Evolutionary conservation across 1,284 basidiomycete genomes (phyloP), one percentile per base, ranked within the genome.

Genomic region (Trametes versicolor): DNA sequence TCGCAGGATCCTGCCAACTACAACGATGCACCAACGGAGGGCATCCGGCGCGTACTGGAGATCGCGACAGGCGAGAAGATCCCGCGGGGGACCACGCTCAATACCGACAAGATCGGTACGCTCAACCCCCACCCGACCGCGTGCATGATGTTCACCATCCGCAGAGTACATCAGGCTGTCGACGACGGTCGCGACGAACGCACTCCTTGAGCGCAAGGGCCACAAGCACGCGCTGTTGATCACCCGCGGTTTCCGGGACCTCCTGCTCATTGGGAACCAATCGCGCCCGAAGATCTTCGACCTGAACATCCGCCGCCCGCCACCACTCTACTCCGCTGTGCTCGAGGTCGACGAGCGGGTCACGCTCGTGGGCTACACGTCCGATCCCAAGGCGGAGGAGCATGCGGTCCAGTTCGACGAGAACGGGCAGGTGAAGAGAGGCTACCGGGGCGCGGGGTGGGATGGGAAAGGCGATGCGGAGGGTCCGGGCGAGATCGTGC

Each of bases 171-270:
- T 98, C 67, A 88, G 96, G 19, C 82, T 98, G 3, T 96, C 94
- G 0, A 99, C 97, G 0, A 99, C 97, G 0, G 96, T 99, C 2
- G 97, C 95, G 0, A 99, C 97, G 19, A 99, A 99, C 72, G 97
- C 97, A 0, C 85, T 99, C 0, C 85, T 99, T 6, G 97, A 99
- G 76, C 89, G 97, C 43, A 97, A 96, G 76, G 97, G 97, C 0
- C 90, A 95, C 73, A 89, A 90, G 69, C 95, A 98, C 66, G 97
- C 96, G 0, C 82, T 99, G 25, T 80, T 99, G 21, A 98, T 97
- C 74, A 98, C 97, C 0, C 90, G 90, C 70, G 97, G 95, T 0
- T 98, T 98, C 83, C 90, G 89, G 73, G 97, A 98, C 77, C 86
- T 98, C 19, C 85, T 98, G 3, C 84, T 92, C 58, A 98, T 97